phyloP scores from a whole-genome alignment of 495 filamentous ascomycete species.

The Podospora comata region DNA sequence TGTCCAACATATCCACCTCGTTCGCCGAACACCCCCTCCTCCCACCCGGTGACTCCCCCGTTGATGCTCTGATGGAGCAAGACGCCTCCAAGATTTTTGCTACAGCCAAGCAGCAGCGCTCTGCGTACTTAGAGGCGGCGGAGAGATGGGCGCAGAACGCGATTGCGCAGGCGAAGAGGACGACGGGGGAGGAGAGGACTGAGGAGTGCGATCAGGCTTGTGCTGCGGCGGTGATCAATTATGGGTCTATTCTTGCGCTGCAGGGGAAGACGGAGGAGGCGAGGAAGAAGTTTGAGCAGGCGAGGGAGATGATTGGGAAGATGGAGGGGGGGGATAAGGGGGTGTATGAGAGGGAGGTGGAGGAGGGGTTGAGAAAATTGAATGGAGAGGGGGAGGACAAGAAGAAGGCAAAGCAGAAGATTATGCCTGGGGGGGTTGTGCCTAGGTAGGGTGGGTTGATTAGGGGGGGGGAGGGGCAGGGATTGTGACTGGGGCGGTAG shows the following conservation, averaged over 20 bases:
- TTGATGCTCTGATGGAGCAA: constrained; percentile 28
- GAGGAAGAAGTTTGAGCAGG: constrained; percentile 58
- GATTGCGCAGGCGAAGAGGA: constrained; percentile 52
- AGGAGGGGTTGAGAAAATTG: constrained; percentile 47
- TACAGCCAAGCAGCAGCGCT: constrained; percentile 42
- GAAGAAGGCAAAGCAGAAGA: not conserved
- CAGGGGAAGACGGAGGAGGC: constrained; percentile 64
- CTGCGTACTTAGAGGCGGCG: constrained; percentile 58
- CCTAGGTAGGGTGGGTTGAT: not conserved
- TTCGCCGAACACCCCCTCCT: constrained; percentile 61
- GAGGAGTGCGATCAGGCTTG: constrained; percentile 85
- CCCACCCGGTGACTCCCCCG: constrained; percentile 33
- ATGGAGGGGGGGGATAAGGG: constrained; percentile 56
- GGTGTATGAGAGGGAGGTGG: constrained; percentile 55
- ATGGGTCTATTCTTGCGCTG: constrained; percentile 77
- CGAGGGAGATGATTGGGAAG: constrained; percentile 57
- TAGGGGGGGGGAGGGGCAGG: too few relatives aligned
- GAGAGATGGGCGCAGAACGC: constrained; percentile 73
- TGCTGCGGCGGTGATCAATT: constrained; percentile 77
- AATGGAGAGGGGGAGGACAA: constrained; percentile 39
- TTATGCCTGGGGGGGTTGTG: not conserved
- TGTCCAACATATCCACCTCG: constrained; percentile 69
- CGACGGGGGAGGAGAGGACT: constrained; percentile 54
- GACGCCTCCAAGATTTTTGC: constrained; percentile 24
- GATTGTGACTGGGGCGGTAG: too few relatives aligned